Base-by-base conservation (phyloP, 2,329 filamentous ascomycete genomes). In the Apiospora arundinis region DNA sequence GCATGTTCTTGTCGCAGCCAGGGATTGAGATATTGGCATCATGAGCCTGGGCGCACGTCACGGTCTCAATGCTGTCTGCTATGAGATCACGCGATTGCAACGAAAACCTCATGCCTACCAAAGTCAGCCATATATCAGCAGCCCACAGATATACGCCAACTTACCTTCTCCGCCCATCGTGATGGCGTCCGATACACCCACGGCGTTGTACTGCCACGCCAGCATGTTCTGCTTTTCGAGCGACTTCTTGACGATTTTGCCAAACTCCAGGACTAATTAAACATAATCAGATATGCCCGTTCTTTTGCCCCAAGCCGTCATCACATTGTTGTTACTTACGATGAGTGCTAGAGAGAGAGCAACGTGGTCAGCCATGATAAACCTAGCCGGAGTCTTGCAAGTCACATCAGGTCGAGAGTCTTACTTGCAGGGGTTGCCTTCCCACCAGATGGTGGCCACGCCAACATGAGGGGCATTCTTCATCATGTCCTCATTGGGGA, bases 1-100 rank as follows among this genome's bases (percentile, higher is more conserved):
- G 95, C 96, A 99, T 98, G 85, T 99, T 99, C 91, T 99, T 99
- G 89, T 99, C 96, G 84, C 96, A 99, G 67, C 96, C 96, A 18
- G 96, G 96, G 78, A 99, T 93, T 69, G 94, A 97, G 80, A 99
- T 93, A 83, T 98, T 98, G 76, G 91, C 95, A 82, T 99, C 96
- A 81, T 99, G 98, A 95, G 95, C 98, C 84, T 99, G 96, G 21
- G 95, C 96, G 76, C 95, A 92, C 95, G 98, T 99, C 78, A 99
- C 96, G 6, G 96, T 98, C 88, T 99, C 96, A 79, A 99, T 97
- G 73, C 93, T 97, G 85, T 98, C 95, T 74, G 95, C 95, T 75
- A 98, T 98, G 75, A 98, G 91, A 79, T 98, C 95, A 72, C 95
- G 89, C 1, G 92, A 93, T 80, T 97, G 95, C 6, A 98, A 88